Evolutionary conservation across 768 basidiomycete species (phyloP).

Genomic region (Collybiopsis confluens): DNA sequence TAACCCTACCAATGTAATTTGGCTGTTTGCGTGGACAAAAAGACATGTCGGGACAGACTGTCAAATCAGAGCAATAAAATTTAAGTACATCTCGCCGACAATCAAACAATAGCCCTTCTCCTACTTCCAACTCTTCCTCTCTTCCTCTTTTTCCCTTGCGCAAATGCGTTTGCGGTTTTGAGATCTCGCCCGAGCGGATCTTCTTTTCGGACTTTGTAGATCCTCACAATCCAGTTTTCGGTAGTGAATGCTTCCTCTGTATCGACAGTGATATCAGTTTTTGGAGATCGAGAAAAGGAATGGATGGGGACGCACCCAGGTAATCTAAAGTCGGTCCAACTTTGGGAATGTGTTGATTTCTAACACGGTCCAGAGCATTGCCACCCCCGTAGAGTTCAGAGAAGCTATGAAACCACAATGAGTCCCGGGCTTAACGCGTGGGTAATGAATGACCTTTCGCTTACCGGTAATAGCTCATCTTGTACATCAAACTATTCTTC

Average conservation of each 20-base stretch:
- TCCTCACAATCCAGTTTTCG: constrained; percentile 99
- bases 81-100: too few species aligned
- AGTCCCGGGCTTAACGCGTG: too few species aligned
- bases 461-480: constrained; percentile 95
- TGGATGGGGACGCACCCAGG: constrained; percentile 57
- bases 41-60: too few species aligned
- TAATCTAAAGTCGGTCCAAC: constrained; percentile 81
- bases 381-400: constrained; percentile 76
- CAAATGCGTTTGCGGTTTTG: constrained; percentile 83
- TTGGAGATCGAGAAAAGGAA: constrained; percentile 3
- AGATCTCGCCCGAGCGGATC: constrained; percentile 87
- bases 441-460: too few species aligned
- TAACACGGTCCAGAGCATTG: constrained; percentile 78
- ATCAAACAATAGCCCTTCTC: constrained; percentile 41
- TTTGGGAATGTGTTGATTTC: constrained; percentile 78
- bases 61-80: too few species aligned
- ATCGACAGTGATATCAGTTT: neutral
- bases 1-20: too few species aligned
- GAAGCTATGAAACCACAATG: constrained; percentile 66
- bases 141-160: constrained; percentile 85
- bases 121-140: constrained; percentile 64
- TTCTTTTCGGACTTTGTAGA: constrained; percentile 93
- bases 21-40: too few species aligned
- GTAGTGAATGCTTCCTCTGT: constrained; percentile 97
- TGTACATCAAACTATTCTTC: constrained; percentile 98